A percentile compares a stretch with the other conserved stretches of the same genome.
These are phyloP conservation scores for Phytophthora pinifolia DNA, from an alignment of 352 stramenopile genomes.

Conservation along the genomic window DNA sequence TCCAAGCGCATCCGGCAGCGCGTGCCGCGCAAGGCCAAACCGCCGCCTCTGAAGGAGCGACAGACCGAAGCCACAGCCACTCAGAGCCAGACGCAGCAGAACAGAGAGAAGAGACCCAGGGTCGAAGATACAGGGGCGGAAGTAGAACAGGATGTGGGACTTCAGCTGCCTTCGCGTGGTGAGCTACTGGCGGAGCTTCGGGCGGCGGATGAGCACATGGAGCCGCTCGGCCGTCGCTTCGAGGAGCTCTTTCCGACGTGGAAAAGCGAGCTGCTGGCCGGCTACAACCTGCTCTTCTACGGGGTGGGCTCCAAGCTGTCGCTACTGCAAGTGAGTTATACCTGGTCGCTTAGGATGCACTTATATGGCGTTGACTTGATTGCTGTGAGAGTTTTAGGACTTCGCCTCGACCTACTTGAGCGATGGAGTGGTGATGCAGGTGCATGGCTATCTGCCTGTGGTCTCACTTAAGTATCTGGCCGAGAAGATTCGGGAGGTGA, in stretches of 20 bases:
- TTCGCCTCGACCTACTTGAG: conserved; percentile 36
- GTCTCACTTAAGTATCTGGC: conserved; percentile 51
- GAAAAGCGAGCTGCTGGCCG: conserved; percentile 45
- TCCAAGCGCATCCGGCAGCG: conserved; percentile 30
- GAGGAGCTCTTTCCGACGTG: conserved; percentile 34
- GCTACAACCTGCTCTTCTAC: conserved; percentile 57
- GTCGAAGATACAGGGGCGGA: conserved; percentile 6
- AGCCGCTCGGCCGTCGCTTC: conserved; percentile 11
- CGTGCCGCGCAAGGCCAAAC: conserved; percentile 23
- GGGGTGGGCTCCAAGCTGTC: conserved; percentile 57
- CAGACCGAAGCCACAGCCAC: conserved; percentile 4
- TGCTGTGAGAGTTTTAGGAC: conserved; percentile 26
- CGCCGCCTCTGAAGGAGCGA: conserved; percentile 21
- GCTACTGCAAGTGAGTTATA: conserved; percentile 41
- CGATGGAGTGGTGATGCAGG: conserved; percentile 44
- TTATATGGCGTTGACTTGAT: background rate
- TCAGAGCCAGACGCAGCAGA: conserved; percentile 8
- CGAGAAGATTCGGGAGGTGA: conserved; percentile 37
- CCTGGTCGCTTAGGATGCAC: background rate
- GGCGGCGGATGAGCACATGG: conserved; percentile 20
- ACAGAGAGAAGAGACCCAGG: conserved; percentile 1
- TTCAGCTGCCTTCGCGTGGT: conserved; percentile 22
- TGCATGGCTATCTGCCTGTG: conserved; percentile 58
- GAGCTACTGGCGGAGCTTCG: conserved; percentile 29
- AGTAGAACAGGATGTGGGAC: conserved; percentile 5